phyloP scores from a whole-genome alignment of 768 basidiomycete species.

The Boletus sp. region DNA sequence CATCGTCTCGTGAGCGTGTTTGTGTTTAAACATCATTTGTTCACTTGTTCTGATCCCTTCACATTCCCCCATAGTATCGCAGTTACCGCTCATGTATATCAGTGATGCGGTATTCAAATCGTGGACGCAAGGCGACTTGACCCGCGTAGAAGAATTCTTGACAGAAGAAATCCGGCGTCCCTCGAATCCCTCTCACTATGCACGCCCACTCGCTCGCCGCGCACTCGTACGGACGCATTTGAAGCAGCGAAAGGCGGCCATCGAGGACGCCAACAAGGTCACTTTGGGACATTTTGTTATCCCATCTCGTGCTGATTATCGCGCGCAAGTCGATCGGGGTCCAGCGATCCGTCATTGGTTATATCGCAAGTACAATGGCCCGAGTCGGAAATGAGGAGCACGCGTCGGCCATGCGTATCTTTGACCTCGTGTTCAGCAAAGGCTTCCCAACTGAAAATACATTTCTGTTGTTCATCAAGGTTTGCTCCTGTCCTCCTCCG shows the following conservation, averaged over 20 bases:
- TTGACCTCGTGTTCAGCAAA: conserved; percentile 8
- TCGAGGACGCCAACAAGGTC: conserved; percentile 4
- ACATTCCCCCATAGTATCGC: neutral
- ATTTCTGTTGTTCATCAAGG: conserved; percentile 13
- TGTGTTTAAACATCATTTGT: neutral
- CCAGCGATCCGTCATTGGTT: conserved; percentile 1
- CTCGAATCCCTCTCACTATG: neutral
- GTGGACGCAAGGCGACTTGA: neutral
- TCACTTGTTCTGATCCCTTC: neutral
- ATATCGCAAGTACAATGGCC: conserved; percentile 6
- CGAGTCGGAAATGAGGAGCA: neutral
- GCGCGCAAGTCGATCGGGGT: neutral
- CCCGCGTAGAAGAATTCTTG: neutral
- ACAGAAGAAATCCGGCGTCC: neutral
- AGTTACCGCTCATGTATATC: conserved; percentile 1
- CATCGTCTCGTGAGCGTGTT: neutral
- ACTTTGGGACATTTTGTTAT: neutral
- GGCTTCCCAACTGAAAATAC: neutral
- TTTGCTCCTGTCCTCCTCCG: neutral
- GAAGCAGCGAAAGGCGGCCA: neutral
- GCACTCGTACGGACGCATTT: neutral
- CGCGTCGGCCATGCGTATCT: neutral
- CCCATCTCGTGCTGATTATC: neutral
- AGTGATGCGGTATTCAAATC: neutral
- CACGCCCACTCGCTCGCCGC: conserved; percentile 1